A percentile compares a stretch with the other conserved stretches of the same genome.
Evolutionary conservation across 345 rosid genomes (phyloP).

Genomic region (Murraya paniculata): DNA sequence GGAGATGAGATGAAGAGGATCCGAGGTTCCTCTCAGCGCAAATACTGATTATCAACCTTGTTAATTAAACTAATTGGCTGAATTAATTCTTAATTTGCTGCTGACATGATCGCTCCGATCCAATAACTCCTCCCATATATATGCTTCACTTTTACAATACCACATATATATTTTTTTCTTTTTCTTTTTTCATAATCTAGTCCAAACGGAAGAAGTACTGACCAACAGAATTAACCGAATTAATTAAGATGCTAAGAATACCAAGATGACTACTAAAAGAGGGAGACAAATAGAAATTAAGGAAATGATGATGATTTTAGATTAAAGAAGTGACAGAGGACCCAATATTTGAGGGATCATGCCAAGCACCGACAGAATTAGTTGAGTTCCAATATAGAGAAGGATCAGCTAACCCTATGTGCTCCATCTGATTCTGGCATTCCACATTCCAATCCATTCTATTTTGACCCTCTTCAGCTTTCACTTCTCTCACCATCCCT

Average conservation of each 20-base stretch:
- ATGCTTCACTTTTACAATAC: conserved; percentile 17
- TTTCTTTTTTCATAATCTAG: conserved; percentile 8
- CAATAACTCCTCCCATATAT: conserved; percentile 61
- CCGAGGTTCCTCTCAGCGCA: conserved; percentile 94
- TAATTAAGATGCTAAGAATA: conserved; percentile 18
- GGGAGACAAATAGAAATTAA: conserved; percentile 36
- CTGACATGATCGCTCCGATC: conserved; percentile 93
- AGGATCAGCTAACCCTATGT: conserved; percentile 56
- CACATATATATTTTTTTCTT: not conserved
- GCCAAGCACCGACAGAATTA: conserved; percentile 53
- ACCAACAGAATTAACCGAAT: conserved; percentile 12
- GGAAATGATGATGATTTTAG: conserved; percentile 31
- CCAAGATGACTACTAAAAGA: conserved; percentile 34
- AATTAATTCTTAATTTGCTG: conserved; percentile 35
- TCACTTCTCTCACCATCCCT: conserved; percentile 37
- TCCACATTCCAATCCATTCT: conserved; percentile 35
- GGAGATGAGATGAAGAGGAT: conserved; percentile 71
- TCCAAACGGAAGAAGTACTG: conserved; percentile 14
- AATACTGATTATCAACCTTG: conserved; percentile 41
- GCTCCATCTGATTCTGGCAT: conserved; percentile 44
- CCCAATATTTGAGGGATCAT: conserved; percentile 66
- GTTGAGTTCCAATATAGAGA: conserved; percentile 44
- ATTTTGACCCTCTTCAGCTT: conserved; percentile 39
- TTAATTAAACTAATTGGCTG: conserved; percentile 41
- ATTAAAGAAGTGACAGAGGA: conserved; percentile 77